phyloP scores from a whole-genome alignment of 1,139 yeast species.

The Zygosaccharomyces sapae region DNA sequence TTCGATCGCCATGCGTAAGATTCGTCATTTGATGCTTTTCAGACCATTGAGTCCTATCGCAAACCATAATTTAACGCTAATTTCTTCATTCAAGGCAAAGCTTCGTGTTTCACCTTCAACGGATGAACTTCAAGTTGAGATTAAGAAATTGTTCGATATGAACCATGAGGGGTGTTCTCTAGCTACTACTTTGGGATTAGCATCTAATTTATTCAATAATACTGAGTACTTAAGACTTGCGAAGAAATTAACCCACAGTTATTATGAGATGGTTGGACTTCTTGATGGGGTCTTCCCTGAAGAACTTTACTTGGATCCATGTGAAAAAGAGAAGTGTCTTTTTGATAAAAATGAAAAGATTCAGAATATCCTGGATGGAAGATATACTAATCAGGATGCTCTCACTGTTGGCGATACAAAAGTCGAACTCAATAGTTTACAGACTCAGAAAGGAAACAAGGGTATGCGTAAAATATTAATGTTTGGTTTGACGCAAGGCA shows the following conservation, averaged over 20 bases:
- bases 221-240: constrained; percentile 56
- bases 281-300: constrained; percentile 45
- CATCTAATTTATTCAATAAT: constrained; percentile 51
- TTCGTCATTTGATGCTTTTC: constrained; percentile 42
- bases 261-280: constrained; percentile 48
- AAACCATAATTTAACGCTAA: constrained; percentile 29
- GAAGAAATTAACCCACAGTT: constrained; percentile 60
- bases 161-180: constrained; percentile 68
- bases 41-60: constrained; percentile 40
- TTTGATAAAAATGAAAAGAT: constrained; percentile 29
- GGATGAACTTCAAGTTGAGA: constrained; percentile 26
- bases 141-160: constrained; percentile 34
- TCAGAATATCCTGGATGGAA: constrained; percentile 22
- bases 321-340: constrained; percentile 34
- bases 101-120: constrained; percentile 23
- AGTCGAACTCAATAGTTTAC: constrained; percentile 36
- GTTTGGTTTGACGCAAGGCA: constrained; percentile 11
- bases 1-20: constrained; percentile 38
- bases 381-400: constrained; percentile 12
- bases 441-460: not conserved
- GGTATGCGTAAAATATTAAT: constrained; percentile 10
- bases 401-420: constrained; percentile 1
- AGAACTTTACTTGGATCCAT: constrained; percentile 38
- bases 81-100: constrained; percentile 23
- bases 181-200: constrained; percentile 70